phyloP scores from a whole-genome alignment of 306 rosid species.

The Begonia loranthoides region DNA sequence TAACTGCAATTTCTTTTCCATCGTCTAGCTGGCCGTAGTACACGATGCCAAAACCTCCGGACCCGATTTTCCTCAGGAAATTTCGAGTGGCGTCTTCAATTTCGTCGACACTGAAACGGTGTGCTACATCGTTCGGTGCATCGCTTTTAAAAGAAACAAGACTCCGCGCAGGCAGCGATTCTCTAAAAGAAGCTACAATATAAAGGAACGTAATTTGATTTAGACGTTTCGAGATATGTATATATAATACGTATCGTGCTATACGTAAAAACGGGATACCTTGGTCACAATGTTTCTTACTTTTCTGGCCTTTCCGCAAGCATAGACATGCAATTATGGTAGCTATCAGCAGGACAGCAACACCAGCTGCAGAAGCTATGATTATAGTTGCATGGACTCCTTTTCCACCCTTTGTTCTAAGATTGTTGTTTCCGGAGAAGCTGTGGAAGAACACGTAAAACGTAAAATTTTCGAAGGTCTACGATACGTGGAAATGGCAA shows the following conservation, averaged over 20 bases:
- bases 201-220: constrained; percentile 11
- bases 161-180: constrained; percentile 37
- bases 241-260: too few relatives aligned
- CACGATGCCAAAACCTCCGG: constrained; percentile 94
- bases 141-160: constrained; percentile 37
- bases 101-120: constrained; percentile 54
- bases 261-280: constrained; percentile 17
- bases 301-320: constrained; percentile 32
- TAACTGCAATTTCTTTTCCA: constrained; percentile 88
- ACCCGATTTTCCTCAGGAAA: constrained; percentile 70
- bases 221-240: constrained; percentile 11
- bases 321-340: constrained; percentile 44
- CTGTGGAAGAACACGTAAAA: constrained; percentile 31
- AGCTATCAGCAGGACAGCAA: constrained; percentile 54
- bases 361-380: constrained; percentile 72
- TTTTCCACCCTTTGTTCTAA: constrained; percentile 33
- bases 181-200: constrained; percentile 31
- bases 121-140: constrained; percentile 72
- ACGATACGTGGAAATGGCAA: too few relatives aligned
- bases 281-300: constrained; percentile 28
- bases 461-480: constrained; percentile 9
- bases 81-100: constrained; percentile 65
- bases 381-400: constrained; percentile 33
- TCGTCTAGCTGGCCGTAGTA: constrained; percentile 69
- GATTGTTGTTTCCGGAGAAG: constrained; percentile 68